A percentile compares a stretch with the other conserved stretches of the same genome.
Conservation (phyloP, 768 basidiomycete species). For the Rhodotorula paludigena region DNA sequence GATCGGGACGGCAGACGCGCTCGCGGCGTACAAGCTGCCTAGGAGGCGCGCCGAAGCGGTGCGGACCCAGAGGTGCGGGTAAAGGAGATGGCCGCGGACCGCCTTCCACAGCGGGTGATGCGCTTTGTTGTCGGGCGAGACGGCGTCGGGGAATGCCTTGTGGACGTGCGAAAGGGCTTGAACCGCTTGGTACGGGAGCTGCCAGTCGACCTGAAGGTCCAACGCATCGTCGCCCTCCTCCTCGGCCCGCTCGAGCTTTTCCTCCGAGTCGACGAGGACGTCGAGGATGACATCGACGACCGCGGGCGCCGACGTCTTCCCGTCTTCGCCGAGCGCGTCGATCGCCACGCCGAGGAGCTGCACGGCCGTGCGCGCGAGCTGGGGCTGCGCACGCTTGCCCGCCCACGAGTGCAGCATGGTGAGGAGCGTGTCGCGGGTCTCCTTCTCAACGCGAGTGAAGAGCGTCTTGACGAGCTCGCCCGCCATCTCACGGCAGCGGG, state of each 20-base stretch:
- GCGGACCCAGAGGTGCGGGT: conserved; percentile 93
- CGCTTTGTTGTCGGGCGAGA: conserved; percentile 37
- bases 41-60: conserved; percentile 70
- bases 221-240: conserved; percentile 50
- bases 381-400: conserved; percentile 57
- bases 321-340: conserved; percentile 58
- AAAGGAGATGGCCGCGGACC: conserved; percentile 65
- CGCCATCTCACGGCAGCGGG: conserved; percentile 83
- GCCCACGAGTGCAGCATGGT: conserved; percentile 77
- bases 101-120: conserved; percentile 55
- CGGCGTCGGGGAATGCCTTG: conserved; percentile 57
- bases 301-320: conserved; percentile 46
- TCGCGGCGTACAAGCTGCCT: conserved; percentile 60
- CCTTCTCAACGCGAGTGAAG: conserved; percentile 62
- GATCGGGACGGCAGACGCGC: conserved; percentile 45
- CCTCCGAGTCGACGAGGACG: conserved; percentile 46
- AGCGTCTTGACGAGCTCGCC: conserved; percentile 74
- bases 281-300: conserved; percentile 50
- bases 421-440: conserved; percentile 57
- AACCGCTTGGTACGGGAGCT: conserved; percentile 73
- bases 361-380: conserved; percentile 66
- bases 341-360: conserved; percentile 79
- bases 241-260: conserved; percentile 47
- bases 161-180: conserved; percentile 53
- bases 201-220: conserved; percentile 63